These are phyloP conservation scores for Petasospora rhodanensis DNA, from an alignment of 1,139 yeast species.

Conservation along the genomic window DNA sequence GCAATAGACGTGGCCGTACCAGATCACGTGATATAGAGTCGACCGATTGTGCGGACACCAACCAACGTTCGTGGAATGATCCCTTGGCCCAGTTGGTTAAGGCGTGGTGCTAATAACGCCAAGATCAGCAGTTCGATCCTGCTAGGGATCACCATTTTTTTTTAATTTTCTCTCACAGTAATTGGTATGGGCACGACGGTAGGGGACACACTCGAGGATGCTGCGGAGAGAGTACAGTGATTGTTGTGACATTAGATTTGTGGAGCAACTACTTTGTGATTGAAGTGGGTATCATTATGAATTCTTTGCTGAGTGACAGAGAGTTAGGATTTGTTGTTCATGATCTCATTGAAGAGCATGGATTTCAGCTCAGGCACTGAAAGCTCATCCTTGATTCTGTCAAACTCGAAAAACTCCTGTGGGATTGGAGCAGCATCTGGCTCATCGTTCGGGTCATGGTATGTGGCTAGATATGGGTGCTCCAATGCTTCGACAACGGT, in stretches of 20 bases:
- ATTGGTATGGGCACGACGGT: too few species aligned
- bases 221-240: too few species aligned
- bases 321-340: too few species aligned
- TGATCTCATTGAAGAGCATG: conserved; percentile 54
- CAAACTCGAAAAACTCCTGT: conserved; percentile 59
- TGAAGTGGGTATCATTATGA: too few species aligned
- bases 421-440: conserved; percentile 52
- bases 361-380: conserved; percentile 43
- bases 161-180: conserved; percentile 15
- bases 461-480: conserved; percentile 61
- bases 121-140: conserved; percentile 84
- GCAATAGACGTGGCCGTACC: too few species aligned
- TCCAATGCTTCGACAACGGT: conserved; percentile 60
- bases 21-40: too few species aligned
- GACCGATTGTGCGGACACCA: too few species aligned
- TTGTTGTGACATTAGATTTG: too few species aligned
- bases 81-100: conserved; percentile 90
- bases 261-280: too few species aligned
- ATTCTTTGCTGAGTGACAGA: too few species aligned
- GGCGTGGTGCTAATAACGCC: conserved; percentile 89
- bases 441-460: conserved; percentile 71
- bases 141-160: conserved; percentile 70
- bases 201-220: too few species aligned
- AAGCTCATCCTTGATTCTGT: conserved; percentile 49
- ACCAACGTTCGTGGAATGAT: conserved; percentile 23